phyloP scores from a whole-genome alignment of 2,329 filamentous ascomycete species.

The Bipolaris bicolor region DNA sequence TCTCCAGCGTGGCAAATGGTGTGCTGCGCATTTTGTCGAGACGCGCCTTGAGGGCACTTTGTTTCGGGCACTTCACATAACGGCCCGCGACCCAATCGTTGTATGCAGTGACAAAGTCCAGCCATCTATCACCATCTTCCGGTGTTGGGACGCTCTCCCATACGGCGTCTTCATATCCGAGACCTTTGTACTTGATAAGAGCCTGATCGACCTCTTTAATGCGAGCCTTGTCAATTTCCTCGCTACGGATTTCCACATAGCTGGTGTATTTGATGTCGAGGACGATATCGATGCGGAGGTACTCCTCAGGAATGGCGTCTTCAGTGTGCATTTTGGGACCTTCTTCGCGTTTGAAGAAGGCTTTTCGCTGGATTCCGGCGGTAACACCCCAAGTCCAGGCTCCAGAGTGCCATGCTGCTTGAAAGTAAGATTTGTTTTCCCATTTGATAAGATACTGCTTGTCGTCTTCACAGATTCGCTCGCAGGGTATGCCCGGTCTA shows the following conservation, averaged over 20 bases:
- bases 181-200: conserved; percentile 88
- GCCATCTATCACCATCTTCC: conserved; percentile 72
- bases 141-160: conserved; percentile 81
- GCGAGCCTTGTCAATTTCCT: conserved; percentile 72
- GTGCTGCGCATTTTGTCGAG: conserved; percentile 69
- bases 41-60: conserved; percentile 66
- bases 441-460: conserved; percentile 95
- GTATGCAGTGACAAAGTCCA: conserved; percentile 82
- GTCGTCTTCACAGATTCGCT: conserved; percentile 71
- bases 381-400: conserved; percentile 83
- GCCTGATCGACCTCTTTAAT: conserved; percentile 75
- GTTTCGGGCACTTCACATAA: conserved; percentile 68
- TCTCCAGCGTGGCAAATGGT: conserved; percentile 71
- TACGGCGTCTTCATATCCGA: conserved; percentile 87
- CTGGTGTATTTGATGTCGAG: conserved; percentile 76
- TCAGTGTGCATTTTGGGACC: conserved; percentile 72
- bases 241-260: conserved; percentile 63
- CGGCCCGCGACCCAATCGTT: conserved; percentile 82
- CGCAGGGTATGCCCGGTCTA: conserved; percentile 57
- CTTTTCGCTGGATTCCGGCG: conserved; percentile 66
- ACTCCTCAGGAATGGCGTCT: conserved; percentile 88
- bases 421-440: conserved; percentile 78
- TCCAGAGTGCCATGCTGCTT: conserved; percentile 85
- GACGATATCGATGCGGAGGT: conserved; percentile 84
- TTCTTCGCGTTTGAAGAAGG: conserved; percentile 75